Evolutionary conservation across 371 early-diverging fungal species (phyloP), one percentile per base, ranked within the genome.

Genomic region (Cokeromyces recurvatus): DNA sequence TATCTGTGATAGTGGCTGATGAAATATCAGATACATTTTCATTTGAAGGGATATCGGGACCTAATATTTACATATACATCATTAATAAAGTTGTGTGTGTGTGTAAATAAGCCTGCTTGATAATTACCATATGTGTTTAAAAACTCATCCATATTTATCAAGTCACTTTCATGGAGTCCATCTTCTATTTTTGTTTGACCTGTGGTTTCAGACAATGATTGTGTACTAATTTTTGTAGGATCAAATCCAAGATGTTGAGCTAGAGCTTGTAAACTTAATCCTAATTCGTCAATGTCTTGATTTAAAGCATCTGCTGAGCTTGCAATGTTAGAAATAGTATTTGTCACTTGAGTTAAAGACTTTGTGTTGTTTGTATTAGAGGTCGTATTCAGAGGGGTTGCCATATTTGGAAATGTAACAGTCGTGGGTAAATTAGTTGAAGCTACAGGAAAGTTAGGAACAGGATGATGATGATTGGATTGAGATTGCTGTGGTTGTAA

Each of bases 241-340:
- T 69, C 65, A 47, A 69, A 65, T 1, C 69, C 73, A 23, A 73
- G 57, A 36, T 73, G 65, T 11, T 66, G 55, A n/a, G 64, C 68
- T 2, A 72, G 38, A 15, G 62, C 57, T 22, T 68, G 66, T 27
- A 72, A 56, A 24, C 62, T 61, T 2, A 43, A 43, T 6, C 62
- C 73, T 3, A 72, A 43, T 21, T 59, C 59, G 32, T 69, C 65
- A 32, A 73, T 73, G 31, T 66, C 61, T 29, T 64, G 55, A 29
- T 51, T 66, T 9, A 72, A 51, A 15, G 56, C 54, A 41, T 65
- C 59, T 3, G 71, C 66, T 7, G 66, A 46, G 25, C 47, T 48
- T 4, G 55, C 34, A 5, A 62, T 43, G 16, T 45, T 45, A 0
- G 53, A 44, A 11, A 71, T 63, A 24, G 52, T 54, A 24, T 55